phyloP scores from a whole-genome alignment of 2,329 filamentous ascomycete genomes.

The Ophiostoma fasciatum region DNA sequence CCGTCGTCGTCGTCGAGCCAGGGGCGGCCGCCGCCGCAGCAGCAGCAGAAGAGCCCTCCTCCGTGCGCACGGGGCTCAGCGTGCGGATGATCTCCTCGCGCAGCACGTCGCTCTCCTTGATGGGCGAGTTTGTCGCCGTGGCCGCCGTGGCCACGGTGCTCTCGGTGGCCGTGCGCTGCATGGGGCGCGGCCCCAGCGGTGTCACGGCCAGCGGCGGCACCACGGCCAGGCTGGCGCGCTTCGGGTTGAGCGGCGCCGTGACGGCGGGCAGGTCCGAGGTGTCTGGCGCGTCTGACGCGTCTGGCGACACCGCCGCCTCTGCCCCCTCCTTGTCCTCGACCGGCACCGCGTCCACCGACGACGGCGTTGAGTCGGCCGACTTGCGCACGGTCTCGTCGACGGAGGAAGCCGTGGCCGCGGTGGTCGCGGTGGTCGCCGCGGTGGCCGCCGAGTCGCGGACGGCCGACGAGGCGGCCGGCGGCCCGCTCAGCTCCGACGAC shows the following conservation, averaged over 20 bases:
- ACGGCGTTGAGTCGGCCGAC: not conserved
- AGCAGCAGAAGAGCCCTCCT: too few relatives aligned
- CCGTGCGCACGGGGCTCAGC: conserved; percentile 33
- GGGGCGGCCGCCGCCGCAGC: not conserved
- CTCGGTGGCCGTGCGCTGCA: conserved; percentile 28
- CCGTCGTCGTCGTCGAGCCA: conserved; percentile 12
- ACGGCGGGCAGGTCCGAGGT: not conserved
- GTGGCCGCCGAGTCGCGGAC: conserved; percentile 6
- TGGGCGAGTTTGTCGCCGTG: conserved; percentile 28
- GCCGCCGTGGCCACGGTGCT: conserved; percentile 28
- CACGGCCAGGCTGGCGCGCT: conserved; percentile 21
- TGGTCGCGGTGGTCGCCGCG: not conserved
- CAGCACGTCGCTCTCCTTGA: conserved; percentile 56
- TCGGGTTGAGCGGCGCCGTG: conserved; percentile 31
- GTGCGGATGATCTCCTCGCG: conserved; percentile 62
- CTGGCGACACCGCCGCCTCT: too few relatives aligned
- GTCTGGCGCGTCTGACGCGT: not conserved
- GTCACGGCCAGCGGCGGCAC: conserved; percentile 16
- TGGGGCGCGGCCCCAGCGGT: conserved; percentile 10
- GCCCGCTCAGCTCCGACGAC: too few relatives aligned
- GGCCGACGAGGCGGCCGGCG: not conserved
- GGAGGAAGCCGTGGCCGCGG: conserved; percentile 2
- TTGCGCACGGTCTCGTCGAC: conserved; percentile 8
- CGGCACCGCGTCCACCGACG: not conserved
- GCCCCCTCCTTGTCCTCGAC: not conserved